Evolutionary conservation across 208 protist genomes (phyloP), one percentile per base, ranked within the genome.

Genomic region (Crithidia mellificae): DNA sequence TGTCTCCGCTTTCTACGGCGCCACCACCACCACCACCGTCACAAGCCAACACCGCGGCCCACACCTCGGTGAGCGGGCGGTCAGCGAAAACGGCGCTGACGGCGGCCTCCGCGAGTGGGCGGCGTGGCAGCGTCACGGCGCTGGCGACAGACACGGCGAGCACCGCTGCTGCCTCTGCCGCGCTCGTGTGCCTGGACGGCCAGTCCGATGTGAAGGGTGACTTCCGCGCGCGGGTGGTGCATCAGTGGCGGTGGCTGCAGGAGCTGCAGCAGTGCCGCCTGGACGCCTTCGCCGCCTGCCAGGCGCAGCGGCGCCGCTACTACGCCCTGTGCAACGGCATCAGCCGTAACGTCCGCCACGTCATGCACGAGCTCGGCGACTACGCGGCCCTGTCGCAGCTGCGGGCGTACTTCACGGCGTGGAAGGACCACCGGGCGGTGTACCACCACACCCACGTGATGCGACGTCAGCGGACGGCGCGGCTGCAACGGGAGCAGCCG

Each of bases 291-390:
- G 59, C 72, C 12, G 81, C 91, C 15, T 85, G 85, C 46, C 73
- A 62, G 62, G 78, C 74, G 47, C 87, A 95, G 67, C 77, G 81
- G 19, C 83, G 81, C 17, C 70, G 78, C 29, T 95, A 90, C 63
- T 72, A 90, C 51, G 64, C 57, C 12, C 29, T 79, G 14, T 84
- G 81, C 64, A 64, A 81, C 39, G 38, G 19, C 62, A 67, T 88
- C 25, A 64, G 63, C n/a, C 24, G 64, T 38, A 74, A 73, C 38
- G 77, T 88, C 38, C 38, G 51, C 7, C 69, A 70, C 41, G 68
- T 92, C 49, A 77, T 94, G 22, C 24, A 34, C 4, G 73, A 84
- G 44, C 69, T 82, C 29, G 77, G 72, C 7, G 62, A 73, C 38
- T 86, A 87, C 58, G 65, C 52, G 34, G 50, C 54, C 0, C 46